Conservation (phyloP, 202 grass and related monocot genomes). For the Panicum virgatum region DNA sequence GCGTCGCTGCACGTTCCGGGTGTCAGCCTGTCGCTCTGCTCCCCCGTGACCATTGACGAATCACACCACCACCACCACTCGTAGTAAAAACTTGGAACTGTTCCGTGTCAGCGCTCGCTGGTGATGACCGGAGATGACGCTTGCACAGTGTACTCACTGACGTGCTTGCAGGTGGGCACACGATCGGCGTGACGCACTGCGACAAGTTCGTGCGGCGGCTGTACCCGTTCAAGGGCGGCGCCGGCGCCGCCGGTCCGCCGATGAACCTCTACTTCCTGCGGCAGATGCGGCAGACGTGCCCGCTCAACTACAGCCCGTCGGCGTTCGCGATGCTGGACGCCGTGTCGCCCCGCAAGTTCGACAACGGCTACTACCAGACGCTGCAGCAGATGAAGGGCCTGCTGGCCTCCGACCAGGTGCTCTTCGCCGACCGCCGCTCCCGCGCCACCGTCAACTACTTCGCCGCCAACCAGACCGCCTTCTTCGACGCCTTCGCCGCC, state of each 20-base stretch:
- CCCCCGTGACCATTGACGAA: not conserved
- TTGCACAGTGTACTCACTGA: not conserved
- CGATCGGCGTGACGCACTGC: conserved; percentile 85
- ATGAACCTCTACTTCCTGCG: conserved; percentile 79
- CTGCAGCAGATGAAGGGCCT: conserved; percentile 85
- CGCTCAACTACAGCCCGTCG: conserved; percentile 53
- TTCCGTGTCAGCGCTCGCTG: not conserved
- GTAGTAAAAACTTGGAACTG: not conserved
- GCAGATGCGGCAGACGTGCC: conserved; percentile 77
- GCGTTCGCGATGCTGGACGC: conserved; percentile 75
- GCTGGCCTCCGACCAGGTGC: conserved; percentile 73
- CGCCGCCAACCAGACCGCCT: conserved; percentile 81
- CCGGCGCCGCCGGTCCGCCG: conserved; percentile 39
- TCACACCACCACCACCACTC: not conserved
- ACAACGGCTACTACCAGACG: conserved; percentile 86
- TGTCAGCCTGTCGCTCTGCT: not conserved
- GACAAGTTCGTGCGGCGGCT: conserved; percentile 79
- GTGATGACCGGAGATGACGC: not conserved
- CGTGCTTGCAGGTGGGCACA: conserved; percentile 61
- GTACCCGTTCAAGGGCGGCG: conserved; percentile 60
- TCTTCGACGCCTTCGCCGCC: conserved; percentile 70
- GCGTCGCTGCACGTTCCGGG: not conserved
- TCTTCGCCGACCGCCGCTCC: conserved; percentile 80
- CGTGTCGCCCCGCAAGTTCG: conserved; percentile 62
- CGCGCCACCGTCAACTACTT: conserved; percentile 67